phyloP scores from a whole-genome alignment of 1,139 yeast species.

The Diutina sp. region DNA sequence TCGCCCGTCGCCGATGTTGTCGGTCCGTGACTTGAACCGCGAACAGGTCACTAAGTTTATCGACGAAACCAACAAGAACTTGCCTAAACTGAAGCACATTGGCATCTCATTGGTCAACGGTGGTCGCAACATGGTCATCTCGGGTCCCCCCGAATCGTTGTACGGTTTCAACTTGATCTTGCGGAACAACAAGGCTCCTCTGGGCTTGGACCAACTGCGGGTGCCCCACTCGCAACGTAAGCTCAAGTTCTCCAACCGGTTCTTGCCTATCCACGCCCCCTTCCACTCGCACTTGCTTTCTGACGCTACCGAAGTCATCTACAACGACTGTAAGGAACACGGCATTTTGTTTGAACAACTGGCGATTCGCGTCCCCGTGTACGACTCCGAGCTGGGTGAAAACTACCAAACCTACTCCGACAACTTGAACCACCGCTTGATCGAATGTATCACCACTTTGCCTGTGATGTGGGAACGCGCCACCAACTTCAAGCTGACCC shows the following conservation, averaged over 20 bases:
- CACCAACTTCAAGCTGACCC: conserved; percentile 70
- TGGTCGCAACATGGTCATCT: conserved; percentile 86
- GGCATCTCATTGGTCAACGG: conserved; percentile 88
- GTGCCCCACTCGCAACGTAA: conserved; percentile 89
- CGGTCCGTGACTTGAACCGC: conserved; percentile 75
- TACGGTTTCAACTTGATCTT: conserved; percentile 88
- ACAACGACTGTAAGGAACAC: conserved; percentile 43
- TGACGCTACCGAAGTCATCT: conserved; percentile 56
- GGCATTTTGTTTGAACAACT: conserved; percentile 44
- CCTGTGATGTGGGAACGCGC: conserved; percentile 95
- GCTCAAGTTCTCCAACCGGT: conserved; percentile 82
- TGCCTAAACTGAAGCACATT: conserved; percentile 85
- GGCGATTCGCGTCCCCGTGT: conserved; percentile 71
- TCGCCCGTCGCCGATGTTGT: conserved; percentile 93
- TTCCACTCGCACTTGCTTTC: conserved; percentile 85
- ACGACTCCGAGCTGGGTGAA: conserved; percentile 76
- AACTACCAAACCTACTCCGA: conserved; percentile 41
- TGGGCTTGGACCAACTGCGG: conserved; percentile 91
- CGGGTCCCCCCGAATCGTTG: conserved; percentile 98
- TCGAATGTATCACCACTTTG: conserved; percentile 71
- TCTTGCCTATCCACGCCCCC: conserved; percentile 91
- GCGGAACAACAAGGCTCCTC: conserved; percentile 89
- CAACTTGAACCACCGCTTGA: conserved; percentile 41
- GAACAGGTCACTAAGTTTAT: conserved; percentile 72
- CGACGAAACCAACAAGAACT: conserved; percentile 80